Base-by-base conservation (phyloP, 75 land plant genomes). In the Picea glauca region DNA sequence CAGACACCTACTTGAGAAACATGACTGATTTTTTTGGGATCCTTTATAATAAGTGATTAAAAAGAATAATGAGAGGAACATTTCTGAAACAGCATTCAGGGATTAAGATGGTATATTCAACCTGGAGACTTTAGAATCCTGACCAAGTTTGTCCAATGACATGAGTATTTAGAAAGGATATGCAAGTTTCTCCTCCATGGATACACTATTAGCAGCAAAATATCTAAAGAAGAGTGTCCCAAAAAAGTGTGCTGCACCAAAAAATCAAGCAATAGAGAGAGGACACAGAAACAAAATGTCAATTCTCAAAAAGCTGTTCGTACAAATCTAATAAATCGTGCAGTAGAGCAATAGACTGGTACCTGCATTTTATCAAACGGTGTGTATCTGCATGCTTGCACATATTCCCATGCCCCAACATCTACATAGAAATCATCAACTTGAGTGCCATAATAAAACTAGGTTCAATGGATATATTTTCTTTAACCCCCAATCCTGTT, bases 281-380 rank as follows among this genome's bases (percentile, higher is more conserved):
- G 5, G 43, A 66, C 38, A 50, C 9, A 9, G 54, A 66, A 3
- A 14, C 70, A 31, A 68, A 68, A 68, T 15, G 50, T 68, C 40
- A 18, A 68, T 38, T 68, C 50, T 68, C 21, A 31, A 13, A 23
- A 33, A 9, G 14, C 20, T 18, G 40, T 68, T 43, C 5, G 11
- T 38, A 15, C 50, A 68, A 68, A 15, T 68, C 40, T 20, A 6
- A 68, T 3, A 40, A 35, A 18, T 31, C 46, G 17, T 76, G n/a
- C 77, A 76, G 17, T 11, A 76, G 32, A 26, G 63, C 14, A 26
- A 64, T 58, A 26, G 46, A 78, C 46, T 11, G 61, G 13, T 64
- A 96, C 99, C 98, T 96, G 99, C 99, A 96, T 96, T 75, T 90
- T 86, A 72, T 92, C 91, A 58, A 96, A 96, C 21, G 86, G 92